Conservation (phyloP, 129 eudicot species). For the Kitagawia praeruptora region DNA sequence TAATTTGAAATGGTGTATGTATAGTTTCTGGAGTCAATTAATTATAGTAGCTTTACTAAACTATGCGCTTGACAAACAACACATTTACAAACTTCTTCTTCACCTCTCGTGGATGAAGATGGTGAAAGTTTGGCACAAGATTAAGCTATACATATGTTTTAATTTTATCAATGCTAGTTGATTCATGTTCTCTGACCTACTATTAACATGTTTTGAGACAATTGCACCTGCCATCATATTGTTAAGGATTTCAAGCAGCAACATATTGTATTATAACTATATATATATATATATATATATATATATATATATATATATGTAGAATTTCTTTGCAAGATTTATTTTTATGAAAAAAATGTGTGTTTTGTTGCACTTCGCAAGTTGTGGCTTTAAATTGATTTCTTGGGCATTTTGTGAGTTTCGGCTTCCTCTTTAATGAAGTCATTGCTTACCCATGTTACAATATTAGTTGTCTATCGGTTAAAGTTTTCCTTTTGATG, state of each 20-base stretch:
- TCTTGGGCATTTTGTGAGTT: neutral
- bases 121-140: too few species aligned
- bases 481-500: slow-evolving; percentile 28
- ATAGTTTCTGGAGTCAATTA: too few species aligned
- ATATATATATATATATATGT: too few species aligned
- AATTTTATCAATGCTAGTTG: neutral
- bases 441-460: slow-evolving; percentile 9
- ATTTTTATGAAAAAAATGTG: too few species aligned
- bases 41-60: too few species aligned
- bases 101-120: too few species aligned
- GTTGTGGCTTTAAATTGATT: neutral
- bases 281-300: too few species aligned
- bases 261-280: too few species aligned
- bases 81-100: too few species aligned
- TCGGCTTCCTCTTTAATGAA: neutral
- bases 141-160: neutral
- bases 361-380: neutral
- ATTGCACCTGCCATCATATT: neutral
- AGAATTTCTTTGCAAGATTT: too few species aligned
- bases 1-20: too few species aligned
- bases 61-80: too few species aligned
- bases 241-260: neutral
- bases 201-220: neutral
- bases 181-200: neutral
- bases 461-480: slow-evolving; percentile 7